Percentiles rank a stretch among this genome's conserved stretches.
Evolutionary conservation across 768 basidiomycete species (phyloP).

Genomic region (Mrakia blollopis): DNA sequence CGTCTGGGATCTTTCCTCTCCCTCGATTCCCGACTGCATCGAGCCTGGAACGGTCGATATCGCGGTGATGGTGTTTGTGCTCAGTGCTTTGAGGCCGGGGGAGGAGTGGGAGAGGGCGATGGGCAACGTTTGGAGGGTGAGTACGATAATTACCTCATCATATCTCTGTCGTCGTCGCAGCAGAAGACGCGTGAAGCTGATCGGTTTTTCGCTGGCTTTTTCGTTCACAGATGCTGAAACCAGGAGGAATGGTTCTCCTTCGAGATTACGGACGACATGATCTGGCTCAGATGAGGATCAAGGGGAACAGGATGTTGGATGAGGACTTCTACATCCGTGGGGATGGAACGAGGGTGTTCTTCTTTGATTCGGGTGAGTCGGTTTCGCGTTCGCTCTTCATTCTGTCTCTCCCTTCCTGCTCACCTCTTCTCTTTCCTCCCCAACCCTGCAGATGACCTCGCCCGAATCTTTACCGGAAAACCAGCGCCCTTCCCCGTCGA

Average conservation of each 20-base stretch:
- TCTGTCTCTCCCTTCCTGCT: not conserved
- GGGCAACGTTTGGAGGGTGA: constrained; percentile 68
- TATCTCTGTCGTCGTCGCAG: no score
- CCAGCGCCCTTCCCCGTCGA: constrained; percentile 38
- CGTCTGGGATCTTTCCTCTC: constrained; percentile 85
- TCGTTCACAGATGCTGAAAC: constrained; percentile 72
- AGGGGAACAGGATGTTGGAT: constrained; percentile 74
- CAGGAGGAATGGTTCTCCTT: constrained; percentile 73
- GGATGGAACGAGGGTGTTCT: constrained; percentile 95
- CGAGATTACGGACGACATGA: constrained; percentile 85
- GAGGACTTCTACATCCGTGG: constrained; percentile 95
- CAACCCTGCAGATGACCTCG: constrained; percentile 74
- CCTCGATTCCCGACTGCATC: constrained; percentile 57
- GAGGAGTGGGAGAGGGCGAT: constrained; percentile 82
- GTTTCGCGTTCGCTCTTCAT: not conserved
- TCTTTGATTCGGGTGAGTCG: constrained; percentile 73
- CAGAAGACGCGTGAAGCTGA: constrained; percentile 50
- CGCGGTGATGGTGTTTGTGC: constrained; percentile 84
- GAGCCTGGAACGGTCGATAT: constrained; percentile 72
- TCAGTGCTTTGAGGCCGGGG: constrained; percentile 81
- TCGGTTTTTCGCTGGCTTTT: not conserved
- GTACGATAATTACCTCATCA: constrained; percentile 32
- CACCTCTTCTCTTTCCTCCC: constrained; percentile 32
- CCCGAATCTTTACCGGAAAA: constrained; percentile 68
- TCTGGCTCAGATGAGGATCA: constrained; percentile 90